A percentile compares a stretch with the other conserved stretches of the same genome.
Conservation (phyloP, 208 protist genomes). For the Acanthamoeba rhysodes region DNA sequence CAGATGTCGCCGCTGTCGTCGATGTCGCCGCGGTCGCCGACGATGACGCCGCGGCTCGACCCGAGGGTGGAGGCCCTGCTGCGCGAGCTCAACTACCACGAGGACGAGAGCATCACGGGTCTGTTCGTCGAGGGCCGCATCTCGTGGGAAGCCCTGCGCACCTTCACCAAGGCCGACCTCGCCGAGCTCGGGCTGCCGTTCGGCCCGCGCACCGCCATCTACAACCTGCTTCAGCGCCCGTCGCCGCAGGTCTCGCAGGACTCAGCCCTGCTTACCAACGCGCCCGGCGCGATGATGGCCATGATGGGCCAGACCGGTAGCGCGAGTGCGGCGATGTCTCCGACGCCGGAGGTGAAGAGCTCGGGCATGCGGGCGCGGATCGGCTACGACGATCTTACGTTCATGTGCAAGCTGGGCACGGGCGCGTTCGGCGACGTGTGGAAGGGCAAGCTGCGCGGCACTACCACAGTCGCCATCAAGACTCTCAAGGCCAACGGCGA, state of each 20-base stretch:
- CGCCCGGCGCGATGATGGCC: neutral
- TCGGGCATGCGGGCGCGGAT: too few relatives aligned
- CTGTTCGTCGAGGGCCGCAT: constrained; percentile 36
- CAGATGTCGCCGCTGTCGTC: neutral
- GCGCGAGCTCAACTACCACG: constrained; percentile 50
- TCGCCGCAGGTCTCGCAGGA: constrained; percentile 12
- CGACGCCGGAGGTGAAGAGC: too few relatives aligned
- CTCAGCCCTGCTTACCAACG: neutral
- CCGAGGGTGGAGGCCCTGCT: neutral
- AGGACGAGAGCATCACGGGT: constrained; percentile 47
- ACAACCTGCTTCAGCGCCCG: constrained; percentile 25
- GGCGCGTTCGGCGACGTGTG: constrained; percentile 71
- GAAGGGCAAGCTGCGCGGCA: constrained; percentile 58
- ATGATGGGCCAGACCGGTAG: too few relatives aligned
- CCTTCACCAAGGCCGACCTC: constrained; percentile 47
- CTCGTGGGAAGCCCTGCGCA: constrained; percentile 11
- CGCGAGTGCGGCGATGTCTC: too few relatives aligned
- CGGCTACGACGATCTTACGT: neutral
- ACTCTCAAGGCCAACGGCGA: too few relatives aligned
- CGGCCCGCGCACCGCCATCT: constrained; percentile 45
- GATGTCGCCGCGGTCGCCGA: neutral
- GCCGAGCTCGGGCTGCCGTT: constrained; percentile 47
- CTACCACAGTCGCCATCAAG: constrained; percentile 68
- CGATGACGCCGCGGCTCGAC: neutral
- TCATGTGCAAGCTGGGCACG: constrained; percentile 64